Conservation (phyloP, 768 basidiomycete genomes). For the Hydnomerulius pinastri region DNA sequence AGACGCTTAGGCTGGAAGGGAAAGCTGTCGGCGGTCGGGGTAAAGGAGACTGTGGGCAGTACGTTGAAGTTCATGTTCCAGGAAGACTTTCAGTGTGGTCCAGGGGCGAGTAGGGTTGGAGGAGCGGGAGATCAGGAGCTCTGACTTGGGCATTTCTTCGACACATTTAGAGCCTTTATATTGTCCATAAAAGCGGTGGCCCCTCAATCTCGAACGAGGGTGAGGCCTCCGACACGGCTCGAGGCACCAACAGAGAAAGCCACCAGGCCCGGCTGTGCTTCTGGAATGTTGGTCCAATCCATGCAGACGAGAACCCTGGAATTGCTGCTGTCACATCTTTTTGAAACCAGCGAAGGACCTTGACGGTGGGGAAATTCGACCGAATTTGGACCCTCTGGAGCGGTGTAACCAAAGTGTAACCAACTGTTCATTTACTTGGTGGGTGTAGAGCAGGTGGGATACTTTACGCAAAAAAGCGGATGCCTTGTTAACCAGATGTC, state of each 20-base stretch:
- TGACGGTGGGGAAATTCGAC: slow-evolving; percentile 4
- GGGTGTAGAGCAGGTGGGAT: slow-evolving; percentile 15
- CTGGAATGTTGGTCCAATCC: slow-evolving; percentile 19
- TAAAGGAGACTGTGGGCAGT: slow-evolving; percentile 34
- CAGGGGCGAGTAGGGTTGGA: not conserved
- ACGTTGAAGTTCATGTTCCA: slow-evolving; percentile 26
- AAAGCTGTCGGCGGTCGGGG: slow-evolving; percentile 38
- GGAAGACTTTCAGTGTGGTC: not conserved
- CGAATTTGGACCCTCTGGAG: slow-evolving; percentile 8
- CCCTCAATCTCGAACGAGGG: slow-evolving; percentile 3
- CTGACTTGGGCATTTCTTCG: not conserved
- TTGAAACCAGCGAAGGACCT: slow-evolving; percentile 16
- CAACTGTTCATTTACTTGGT: slow-evolving; percentile 3
- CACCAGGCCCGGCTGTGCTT: slow-evolving; percentile 10
- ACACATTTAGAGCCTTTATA: slow-evolving; percentile 21
- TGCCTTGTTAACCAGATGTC: slow-evolving; percentile 5
- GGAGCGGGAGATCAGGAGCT: not conserved
- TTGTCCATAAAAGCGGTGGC: slow-evolving; percentile 4
- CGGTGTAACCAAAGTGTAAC: slow-evolving; percentile 4
- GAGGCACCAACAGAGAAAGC: slow-evolving; percentile 10
- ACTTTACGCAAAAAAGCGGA: slow-evolving; percentile 13
- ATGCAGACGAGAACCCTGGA: slow-evolving; percentile 19
- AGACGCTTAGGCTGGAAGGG: slow-evolving; percentile 41
- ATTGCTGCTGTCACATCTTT: slow-evolving; percentile 10
- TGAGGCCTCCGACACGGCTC: not conserved